Percentiles rank a stretch among this genome's conserved stretches.
Evolutionary conservation across 805 yeast genomes (phyloP).

Genomic region (Candida pini): DNA sequence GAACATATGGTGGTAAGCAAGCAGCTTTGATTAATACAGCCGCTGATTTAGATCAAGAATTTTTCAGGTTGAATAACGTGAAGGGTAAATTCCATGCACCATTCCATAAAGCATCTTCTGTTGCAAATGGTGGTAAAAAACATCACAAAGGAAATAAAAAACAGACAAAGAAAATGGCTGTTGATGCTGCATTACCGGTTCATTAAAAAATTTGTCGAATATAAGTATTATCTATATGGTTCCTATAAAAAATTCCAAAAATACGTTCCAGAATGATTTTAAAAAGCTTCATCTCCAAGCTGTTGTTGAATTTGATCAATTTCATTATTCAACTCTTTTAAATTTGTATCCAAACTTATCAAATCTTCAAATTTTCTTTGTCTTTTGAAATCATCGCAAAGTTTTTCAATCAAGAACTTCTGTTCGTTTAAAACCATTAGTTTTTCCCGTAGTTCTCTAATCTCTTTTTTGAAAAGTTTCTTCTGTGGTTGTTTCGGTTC

Average conservation of each 20-base stretch:
- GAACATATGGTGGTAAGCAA: conserved; percentile 72
- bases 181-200: conserved; percentile 5
- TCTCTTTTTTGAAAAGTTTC: conserved; percentile 42
- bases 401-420: conserved; percentile 58
- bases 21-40: conserved; percentile 76
- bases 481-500: conserved; percentile 10
- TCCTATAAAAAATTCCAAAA: neutral
- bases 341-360: conserved; percentile 49
- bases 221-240: neutral
- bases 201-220: too few relatives aligned
- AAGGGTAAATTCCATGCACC: conserved; percentile 65
- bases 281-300: conserved; percentile 50
- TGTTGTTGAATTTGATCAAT: conserved; percentile 38
- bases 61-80: conserved; percentile 64
- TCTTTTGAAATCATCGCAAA: conserved; percentile 56
- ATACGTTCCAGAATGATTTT: neutral
- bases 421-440: conserved; percentile 88
- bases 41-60: conserved; percentile 78
- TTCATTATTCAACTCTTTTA: conserved; percentile 49
- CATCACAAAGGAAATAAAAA: conserved; percentile 49
- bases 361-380: conserved; percentile 76
- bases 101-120: conserved; percentile 50
- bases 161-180: conserved; percentile 9
- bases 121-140: conserved; percentile 61
- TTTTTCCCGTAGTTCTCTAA: conserved; percentile 61